Evolutionary conservation across 441 rosid genomes (phyloP), one percentile per base, ranked within the genome.

Genomic region (Francoa sonchifolia): DNA sequence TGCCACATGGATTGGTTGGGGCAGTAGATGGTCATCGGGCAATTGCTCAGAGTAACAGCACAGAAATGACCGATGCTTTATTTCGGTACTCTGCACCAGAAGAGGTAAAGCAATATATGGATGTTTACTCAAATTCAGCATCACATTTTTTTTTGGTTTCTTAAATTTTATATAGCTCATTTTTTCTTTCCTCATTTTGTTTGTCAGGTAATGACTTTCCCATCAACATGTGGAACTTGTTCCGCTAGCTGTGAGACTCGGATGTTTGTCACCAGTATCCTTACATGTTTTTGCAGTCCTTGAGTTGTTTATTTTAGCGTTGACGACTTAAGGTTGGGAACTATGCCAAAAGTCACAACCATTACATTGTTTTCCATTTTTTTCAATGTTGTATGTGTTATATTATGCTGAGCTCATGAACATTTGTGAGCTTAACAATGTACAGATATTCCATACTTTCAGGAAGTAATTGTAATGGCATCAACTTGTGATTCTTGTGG

Each of bases 391-490:
- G n/a, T n/a, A n/a, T n/a, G n/a, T n/a, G n/a, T n/a, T n/a, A n/a
- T n/a, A n/a, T 2, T 39, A 16, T 23, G 18, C 11, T 44, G 18
- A 13, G 34, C 21, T 36, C 19, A 25, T 21, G 39, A 43, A 33
- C 13, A 6, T 43, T 61, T 66, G 68, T 63, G 20, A 33, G 48
- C 85, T 80, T 79, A 66, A 70, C 75, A 23, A 14, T 32, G 6
- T 32, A 47, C 45, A 90, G 98, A 71, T 25, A 90, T 90, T 66
- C 98, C 98, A 13, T 90, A 90, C 66, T 90, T 82, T 61, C 94
- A 82, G 58, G 98, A 90, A 66, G 98, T 90, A 47, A 90, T 86
- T 40, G 95, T 86, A 68, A 90, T 90, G 98, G 95, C 98, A 48
- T 82, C 96, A 9, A 67, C 87, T 5, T 86, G 98, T 41, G 96